Evolutionary conservation across 1,139 yeast genomes (phyloP).

Genomic region (Yamadazyma kanchanaburiensis): DNA sequence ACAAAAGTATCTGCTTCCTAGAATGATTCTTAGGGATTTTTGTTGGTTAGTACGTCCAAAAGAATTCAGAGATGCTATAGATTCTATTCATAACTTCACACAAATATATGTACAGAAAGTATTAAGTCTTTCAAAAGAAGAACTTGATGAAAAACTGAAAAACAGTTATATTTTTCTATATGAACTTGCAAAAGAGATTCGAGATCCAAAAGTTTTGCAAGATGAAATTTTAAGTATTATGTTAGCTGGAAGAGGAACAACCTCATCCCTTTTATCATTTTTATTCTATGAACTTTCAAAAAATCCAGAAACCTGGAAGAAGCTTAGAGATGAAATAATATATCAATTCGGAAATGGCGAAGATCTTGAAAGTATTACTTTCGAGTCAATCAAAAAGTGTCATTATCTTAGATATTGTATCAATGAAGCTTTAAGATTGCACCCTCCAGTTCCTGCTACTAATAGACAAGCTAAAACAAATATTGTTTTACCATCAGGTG

Average conservation of each 20-base stretch:
- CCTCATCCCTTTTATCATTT: constrained; percentile 46
- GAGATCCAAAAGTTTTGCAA: constrained; percentile 38
- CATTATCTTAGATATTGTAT: constrained; percentile 43
- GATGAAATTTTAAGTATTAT: constrained; percentile 46
- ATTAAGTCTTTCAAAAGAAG: constrained; percentile 20
- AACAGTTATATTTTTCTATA: constrained; percentile 42
- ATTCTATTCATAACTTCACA: constrained; percentile 23
- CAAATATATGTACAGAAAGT: constrained; percentile 20
- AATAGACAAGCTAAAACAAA: constrained; percentile 35
- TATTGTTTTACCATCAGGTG: constrained; percentile 49
- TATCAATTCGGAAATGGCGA: constrained; percentile 20
- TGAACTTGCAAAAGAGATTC: constrained; percentile 41
- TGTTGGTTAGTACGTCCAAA: constrained; percentile 24
- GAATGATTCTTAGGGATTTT: constrained; percentile 27
- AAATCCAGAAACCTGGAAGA: constrained; percentile 30
- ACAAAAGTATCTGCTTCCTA: constrained; percentile 25
- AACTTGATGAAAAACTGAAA: constrained; percentile 20
- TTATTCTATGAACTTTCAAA: constrained; percentile 37
- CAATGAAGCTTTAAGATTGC: constrained; percentile 47
- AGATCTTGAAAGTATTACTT: constrained; percentile 17
- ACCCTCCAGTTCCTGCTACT: constrained; percentile 51
- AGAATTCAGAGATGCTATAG: constrained; percentile 22
- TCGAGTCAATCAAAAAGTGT: constrained; percentile 47
- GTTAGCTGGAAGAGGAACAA: constrained; percentile 52
- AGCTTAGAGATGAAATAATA: constrained; percentile 29